These are phyloP conservation scores for Syncephalastrum sp. DNA, from an alignment of 371 early-diverging fungal species.

Conservation along the genomic window DNA sequence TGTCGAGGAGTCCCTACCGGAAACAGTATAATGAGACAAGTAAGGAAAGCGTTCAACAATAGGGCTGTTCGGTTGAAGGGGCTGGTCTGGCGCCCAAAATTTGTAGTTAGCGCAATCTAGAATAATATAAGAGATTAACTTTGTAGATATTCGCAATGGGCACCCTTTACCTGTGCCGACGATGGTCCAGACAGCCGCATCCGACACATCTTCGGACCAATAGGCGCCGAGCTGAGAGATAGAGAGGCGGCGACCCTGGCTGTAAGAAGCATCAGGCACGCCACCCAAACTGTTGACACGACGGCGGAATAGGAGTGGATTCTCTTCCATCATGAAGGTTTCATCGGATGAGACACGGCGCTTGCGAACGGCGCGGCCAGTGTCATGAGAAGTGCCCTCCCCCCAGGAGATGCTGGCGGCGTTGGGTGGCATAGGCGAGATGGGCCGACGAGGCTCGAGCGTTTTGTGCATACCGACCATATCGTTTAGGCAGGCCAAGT, in stretches of 20 bases:
- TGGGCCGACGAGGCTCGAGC: background rate
- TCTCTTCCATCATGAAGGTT: constrained; percentile 27
- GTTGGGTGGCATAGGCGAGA: constrained; percentile 1
- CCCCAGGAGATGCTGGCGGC: constrained; percentile 10
- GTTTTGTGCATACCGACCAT: constrained; percentile 80
- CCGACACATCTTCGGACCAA: constrained; percentile 86
- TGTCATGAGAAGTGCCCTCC: constrained; percentile 25
- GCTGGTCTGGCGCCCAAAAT: constrained; percentile 52
- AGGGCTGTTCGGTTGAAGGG: constrained; percentile 12
- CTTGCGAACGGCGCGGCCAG: constrained; percentile 39
- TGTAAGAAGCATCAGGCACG: constrained; percentile 3
- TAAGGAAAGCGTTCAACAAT: constrained; percentile 11
- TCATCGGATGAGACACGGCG: constrained; percentile 50
- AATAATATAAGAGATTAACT: background rate
- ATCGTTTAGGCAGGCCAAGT: constrained; percentile 77
- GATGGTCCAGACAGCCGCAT: constrained; percentile 87
- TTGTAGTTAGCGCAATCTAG: constrained; percentile 70
- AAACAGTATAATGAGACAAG: constrained; percentile 15
- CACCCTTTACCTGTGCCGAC: constrained; percentile 66
- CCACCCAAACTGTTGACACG: constrained; percentile 20
- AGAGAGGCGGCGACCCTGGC: constrained; percentile 17
- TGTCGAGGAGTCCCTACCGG: no score
- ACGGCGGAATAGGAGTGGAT: constrained; percentile 10
- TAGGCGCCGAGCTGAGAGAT: constrained; percentile 45
- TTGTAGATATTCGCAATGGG: background rate